A percentile compares a stretch with the other conserved stretches of the same genome.
Evolutionary conservation across 192 early-diverging fungal genomes (phyloP).

Genomic region (Coemansia sp.): DNA sequence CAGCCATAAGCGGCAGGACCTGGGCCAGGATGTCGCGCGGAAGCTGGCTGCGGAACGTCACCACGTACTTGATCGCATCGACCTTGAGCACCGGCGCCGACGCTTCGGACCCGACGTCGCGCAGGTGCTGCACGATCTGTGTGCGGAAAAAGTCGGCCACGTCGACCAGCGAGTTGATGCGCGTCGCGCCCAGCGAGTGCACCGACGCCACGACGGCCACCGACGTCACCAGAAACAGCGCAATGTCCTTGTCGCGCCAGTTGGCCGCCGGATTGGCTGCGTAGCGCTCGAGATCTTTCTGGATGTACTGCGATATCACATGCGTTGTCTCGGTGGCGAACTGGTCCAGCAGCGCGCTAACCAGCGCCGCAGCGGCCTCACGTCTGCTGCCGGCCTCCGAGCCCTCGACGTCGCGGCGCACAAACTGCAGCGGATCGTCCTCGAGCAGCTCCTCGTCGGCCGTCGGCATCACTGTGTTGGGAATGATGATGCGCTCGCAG

Average conservation of each 20-base stretch:
- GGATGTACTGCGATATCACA: conserved; percentile 77
- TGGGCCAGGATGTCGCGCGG: conserved; percentile 71
- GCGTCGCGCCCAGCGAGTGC: conserved; percentile 77
- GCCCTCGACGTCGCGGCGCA: conserved; percentile 89
- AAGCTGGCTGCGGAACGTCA: conserved; percentile 92
- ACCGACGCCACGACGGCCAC: conserved; percentile 79
- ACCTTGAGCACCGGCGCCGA: conserved; percentile 87
- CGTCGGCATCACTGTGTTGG: conserved; percentile 85
- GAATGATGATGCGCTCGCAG: conserved; percentile 87
- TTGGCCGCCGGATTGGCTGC: conserved; percentile 61
- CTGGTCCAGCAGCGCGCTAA: conserved; percentile 86
- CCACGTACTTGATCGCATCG: conserved; percentile 91
- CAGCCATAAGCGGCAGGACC: conserved; percentile 73
- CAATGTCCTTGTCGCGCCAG: conserved; percentile 96
- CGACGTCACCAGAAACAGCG: conserved; percentile 87
- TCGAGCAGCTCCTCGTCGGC: conserved; percentile 94
- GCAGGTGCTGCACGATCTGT: conserved; percentile 83
- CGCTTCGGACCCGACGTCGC: conserved; percentile 61
- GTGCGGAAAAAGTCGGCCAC: conserved; percentile 78
- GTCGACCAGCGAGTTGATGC: conserved; percentile 79
- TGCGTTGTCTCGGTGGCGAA: conserved; percentile 81
- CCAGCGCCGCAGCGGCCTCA: conserved; percentile 84
- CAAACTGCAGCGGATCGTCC: conserved; percentile 94
- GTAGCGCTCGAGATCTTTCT: conserved; percentile 69
- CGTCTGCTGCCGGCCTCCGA: conserved; percentile 90